Conservation (phyloP, 148 eudicot genomes). For the Limonium bicolor region DNA sequence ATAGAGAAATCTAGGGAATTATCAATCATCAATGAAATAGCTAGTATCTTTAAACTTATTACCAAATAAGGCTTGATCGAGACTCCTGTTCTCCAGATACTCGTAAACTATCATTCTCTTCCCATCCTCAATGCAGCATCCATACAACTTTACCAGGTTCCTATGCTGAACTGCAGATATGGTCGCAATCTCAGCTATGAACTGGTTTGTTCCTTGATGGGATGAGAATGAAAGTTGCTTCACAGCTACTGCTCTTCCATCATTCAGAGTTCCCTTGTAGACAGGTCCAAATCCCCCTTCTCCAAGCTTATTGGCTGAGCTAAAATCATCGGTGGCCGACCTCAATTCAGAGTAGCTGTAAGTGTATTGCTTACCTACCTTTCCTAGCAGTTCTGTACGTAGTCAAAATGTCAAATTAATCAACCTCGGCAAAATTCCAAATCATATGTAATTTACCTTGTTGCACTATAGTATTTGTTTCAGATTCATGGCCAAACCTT, state of each 20-base stretch:
- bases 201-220: constrained; percentile 70
- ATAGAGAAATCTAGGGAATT: too few species aligned
- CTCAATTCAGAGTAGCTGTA: constrained; percentile 51
- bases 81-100: constrained; percentile 76
- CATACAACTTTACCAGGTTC: constrained; percentile 66
- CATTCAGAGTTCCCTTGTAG: constrained; percentile 54
- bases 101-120: constrained; percentile 73
- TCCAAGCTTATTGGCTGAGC: constrained; percentile 25
- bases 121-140: constrained; percentile 82
- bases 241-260: constrained; percentile 64
- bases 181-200: constrained; percentile 74
- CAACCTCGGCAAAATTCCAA: too few species aligned
- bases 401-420: too few species aligned
- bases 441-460: too few species aligned
- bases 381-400: constrained; percentile 46
- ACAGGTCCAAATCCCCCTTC: constrained; percentile 29
- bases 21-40: too few species aligned
- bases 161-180: constrained; percentile 83
- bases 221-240: constrained; percentile 70
- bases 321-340: constrained; percentile 42
- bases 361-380: constrained; percentile 46
- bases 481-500: constrained; percentile 50
- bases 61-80: constrained; percentile 85
- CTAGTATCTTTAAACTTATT: background rate
- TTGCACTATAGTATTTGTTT: too few species aligned